Evolutionary conservation across 176 grass and related monocot genomes (phyloP).

Genomic region (Carex scoparia): DNA sequence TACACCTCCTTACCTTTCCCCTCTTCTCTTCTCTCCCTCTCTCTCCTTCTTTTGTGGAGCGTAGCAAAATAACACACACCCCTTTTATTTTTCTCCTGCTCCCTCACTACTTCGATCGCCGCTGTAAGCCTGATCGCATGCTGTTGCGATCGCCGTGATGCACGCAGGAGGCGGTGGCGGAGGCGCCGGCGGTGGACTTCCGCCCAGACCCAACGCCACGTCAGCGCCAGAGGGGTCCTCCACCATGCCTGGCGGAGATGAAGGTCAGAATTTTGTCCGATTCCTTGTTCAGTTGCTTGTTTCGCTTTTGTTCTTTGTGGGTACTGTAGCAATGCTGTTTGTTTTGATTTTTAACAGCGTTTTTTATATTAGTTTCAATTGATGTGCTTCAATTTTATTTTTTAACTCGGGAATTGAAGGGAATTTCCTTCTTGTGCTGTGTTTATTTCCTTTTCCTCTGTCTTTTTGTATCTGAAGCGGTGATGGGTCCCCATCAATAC

Average conservation of each 20-base stretch:
- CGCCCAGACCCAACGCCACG: not conserved
- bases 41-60: not conserved
- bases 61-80: slow-evolving; percentile 5
- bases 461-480: not conserved
- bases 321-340: slow-evolving; percentile 19
- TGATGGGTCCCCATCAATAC: not conserved
- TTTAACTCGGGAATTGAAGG: not conserved
- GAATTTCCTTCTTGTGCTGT: not conserved
- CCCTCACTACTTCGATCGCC: slow-evolving; percentile 18
- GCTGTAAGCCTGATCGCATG: slow-evolving; percentile 30
- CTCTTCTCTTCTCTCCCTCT: not conserved
- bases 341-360: not conserved
- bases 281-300: not conserved
- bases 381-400: not conserved
- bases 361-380: not conserved
- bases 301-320: not conserved
- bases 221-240: slow-evolving; percentile 38
- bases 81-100: not conserved
- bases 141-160: slow-evolving; percentile 30
- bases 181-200: slow-evolving; percentile 16
- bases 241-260: slow-evolving; percentile 34
- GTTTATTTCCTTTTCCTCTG: slow-evolving; percentile 8
- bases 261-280: slow-evolving; percentile 46
- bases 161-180: slow-evolving; percentile 33
- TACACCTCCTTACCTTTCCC: slow-evolving; percentile 34